phyloP scores from a whole-genome alignment of 1,284 basidiomycete genomes.

The Microbotryomycetes sp. region DNA sequence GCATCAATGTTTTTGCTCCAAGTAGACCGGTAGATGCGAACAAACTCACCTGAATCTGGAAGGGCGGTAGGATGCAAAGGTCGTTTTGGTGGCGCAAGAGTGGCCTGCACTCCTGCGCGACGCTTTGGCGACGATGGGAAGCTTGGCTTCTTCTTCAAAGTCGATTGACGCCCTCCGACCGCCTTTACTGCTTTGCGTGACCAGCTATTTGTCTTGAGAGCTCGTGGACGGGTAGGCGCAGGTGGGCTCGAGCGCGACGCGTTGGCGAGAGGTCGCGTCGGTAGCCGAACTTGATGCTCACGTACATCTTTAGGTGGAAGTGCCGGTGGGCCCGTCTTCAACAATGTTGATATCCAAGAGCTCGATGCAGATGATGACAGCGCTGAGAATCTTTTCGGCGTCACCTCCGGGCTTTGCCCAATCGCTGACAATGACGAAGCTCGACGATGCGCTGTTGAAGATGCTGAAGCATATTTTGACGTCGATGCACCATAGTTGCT shows the following conservation, averaged over 20 bases:
- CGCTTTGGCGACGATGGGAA: too few relatives aligned
- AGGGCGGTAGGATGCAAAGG: background rate
- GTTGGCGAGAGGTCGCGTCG: background rate
- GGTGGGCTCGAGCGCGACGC: too few relatives aligned
- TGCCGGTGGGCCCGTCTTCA: background rate
- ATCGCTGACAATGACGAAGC: background rate
- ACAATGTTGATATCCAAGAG: background rate
- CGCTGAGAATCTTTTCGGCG: background rate
- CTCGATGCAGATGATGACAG: too few relatives aligned
- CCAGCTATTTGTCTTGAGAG: background rate
- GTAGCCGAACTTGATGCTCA: too few relatives aligned
- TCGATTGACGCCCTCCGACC: too few relatives aligned
- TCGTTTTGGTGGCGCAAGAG: background rate
- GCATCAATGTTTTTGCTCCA: background rate
- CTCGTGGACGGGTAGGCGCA: too few relatives aligned
- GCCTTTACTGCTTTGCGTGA: too few relatives aligned
- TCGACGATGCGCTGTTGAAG: background rate
- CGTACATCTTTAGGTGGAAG: background rate
- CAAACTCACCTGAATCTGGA: background rate
- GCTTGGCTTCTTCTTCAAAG: too few relatives aligned
- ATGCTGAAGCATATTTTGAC: background rate
- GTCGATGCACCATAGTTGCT: too few relatives aligned
- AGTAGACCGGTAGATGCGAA: background rate
- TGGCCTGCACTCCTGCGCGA: too few relatives aligned
- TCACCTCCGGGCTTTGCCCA: background rate